Evolutionary conservation across 176 grass and related monocot species (phyloP).

Genomic region (Musa troglodytarum): DNA sequence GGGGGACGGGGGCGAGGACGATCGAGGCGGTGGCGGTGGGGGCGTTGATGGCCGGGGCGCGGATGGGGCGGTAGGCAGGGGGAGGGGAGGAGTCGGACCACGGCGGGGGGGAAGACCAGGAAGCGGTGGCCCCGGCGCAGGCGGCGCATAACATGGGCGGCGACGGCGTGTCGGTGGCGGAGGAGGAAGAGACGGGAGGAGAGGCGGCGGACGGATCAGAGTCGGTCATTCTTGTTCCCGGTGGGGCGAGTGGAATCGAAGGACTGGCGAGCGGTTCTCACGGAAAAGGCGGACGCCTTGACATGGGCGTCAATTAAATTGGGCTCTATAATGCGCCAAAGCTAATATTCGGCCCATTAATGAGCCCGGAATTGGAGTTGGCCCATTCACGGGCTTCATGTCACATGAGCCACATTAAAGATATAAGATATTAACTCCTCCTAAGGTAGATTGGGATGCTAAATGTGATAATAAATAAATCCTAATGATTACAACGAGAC

Average conservation of each 20-base stretch:
- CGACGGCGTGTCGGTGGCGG: conserved; percentile 26
- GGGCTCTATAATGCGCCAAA: too few relatives aligned
- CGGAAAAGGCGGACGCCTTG: not conserved
- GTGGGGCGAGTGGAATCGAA: not conserved
- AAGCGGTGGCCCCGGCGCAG: conserved; percentile 13
- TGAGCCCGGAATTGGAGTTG: too few relatives aligned
- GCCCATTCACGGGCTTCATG: too few relatives aligned
- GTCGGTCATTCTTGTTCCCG: conserved; percentile 15
- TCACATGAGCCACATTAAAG: too few relatives aligned
- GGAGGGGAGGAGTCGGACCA: conserved; percentile 63
- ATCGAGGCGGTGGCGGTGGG: conserved; percentile 70
- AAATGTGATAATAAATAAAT: too few relatives aligned
- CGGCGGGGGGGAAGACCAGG: not conserved
- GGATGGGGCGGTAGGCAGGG: conserved; percentile 93
- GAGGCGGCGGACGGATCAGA: conserved; percentile 8
- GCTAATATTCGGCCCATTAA: too few relatives aligned
- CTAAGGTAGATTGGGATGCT: too few relatives aligned
- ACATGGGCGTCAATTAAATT: too few relatives aligned
- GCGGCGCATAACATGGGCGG: conserved; percentile 35
- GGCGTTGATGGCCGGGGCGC: conserved; percentile 67
- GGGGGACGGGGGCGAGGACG: conserved; percentile 64
- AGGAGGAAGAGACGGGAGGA: conserved; percentile 1
- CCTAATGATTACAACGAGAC: too few relatives aligned
- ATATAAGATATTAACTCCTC: too few relatives aligned
- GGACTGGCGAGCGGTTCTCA: not conserved